These are phyloP conservation scores for Suillus sp. DNA, from an alignment of 768 basidiomycete species.

Conservation along the genomic window DNA sequence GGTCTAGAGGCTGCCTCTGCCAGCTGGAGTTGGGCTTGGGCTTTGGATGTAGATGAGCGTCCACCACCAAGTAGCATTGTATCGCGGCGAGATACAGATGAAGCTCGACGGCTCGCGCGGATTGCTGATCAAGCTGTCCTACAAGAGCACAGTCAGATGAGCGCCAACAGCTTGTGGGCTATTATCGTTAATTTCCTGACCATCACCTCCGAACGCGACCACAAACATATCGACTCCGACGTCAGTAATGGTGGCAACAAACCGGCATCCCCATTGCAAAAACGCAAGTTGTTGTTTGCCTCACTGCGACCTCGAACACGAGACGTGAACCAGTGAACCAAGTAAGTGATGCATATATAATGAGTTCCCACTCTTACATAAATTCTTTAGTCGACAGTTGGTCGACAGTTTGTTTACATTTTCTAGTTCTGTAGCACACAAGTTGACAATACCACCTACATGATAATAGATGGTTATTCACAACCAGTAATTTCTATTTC, in stretches of 20 bases:
- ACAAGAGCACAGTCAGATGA: conserved; percentile 58
- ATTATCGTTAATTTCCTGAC: conserved; percentile 67
- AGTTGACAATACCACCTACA: neutral
- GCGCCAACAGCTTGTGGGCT: conserved; percentile 74
- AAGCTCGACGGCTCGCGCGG: conserved; percentile 71
- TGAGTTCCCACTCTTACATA: neutral
- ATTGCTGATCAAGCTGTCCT: conserved; percentile 70
- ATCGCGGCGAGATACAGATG: conserved; percentile 82
- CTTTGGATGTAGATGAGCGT: conserved; percentile 71
- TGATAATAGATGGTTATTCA: neutral
- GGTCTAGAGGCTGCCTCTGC: conserved; percentile 46
- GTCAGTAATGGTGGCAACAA: neutral
- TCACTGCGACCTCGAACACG: conserved; percentile 22
- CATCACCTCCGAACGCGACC: conserved; percentile 47
- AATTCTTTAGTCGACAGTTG: neutral
- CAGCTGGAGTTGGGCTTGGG: conserved; percentile 86
- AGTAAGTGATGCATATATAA: neutral
- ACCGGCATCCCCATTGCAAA: conserved; percentile 14
- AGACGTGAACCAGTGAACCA: neutral
- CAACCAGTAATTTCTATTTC: neutral
- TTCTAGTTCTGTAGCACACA: neutral
- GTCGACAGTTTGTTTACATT: neutral
- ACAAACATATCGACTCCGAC: conserved; percentile 25
- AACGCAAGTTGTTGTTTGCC: conserved; percentile 31
- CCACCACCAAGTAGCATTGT: conserved; percentile 94